Conservation (phyloP, 2,329 filamentous ascomycete genomes). For the Trichoderma hamatum region DNA sequence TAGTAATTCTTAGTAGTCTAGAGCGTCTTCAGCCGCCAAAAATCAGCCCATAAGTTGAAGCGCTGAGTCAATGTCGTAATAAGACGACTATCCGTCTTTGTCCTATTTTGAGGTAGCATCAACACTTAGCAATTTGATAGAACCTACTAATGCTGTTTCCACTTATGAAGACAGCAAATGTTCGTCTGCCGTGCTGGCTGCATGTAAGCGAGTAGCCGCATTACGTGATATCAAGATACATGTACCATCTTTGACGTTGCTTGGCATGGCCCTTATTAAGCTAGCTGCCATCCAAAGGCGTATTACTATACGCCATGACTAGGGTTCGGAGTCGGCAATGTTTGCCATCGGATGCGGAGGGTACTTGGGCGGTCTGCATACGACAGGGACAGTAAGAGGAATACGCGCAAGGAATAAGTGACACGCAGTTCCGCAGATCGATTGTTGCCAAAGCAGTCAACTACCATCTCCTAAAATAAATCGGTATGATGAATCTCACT, state of each 20-base stretch:
- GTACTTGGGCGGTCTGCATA: not conserved
- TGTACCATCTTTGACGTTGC: not conserved
- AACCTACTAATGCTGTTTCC: not conserved
- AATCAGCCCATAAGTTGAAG: not conserved
- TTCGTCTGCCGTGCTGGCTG: not conserved
- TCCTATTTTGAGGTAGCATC: not conserved
- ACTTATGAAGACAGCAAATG: not conserved
- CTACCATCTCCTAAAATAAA: too few relatives aligned
- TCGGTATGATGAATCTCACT: too few relatives aligned
- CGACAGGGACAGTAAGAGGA: not conserved
- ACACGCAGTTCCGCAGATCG: too few relatives aligned
- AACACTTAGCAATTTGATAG: not conserved
- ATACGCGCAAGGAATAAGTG: too few relatives aligned
- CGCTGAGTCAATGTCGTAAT: not conserved
- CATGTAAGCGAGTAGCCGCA: not conserved
- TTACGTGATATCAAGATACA: not conserved
- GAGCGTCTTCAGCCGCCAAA: not conserved
- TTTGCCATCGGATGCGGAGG: not conserved
- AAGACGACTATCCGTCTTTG: not conserved
- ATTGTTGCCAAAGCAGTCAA: too few relatives aligned
- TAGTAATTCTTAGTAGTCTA: not conserved
- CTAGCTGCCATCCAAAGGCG: not conserved
- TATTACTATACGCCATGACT: not conserved
- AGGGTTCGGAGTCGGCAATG: not conserved
- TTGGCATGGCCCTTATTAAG: not conserved